Percentiles rank a stretch among this genome's conserved stretches.
Evolutionary conservation across 257 asterid genomes (phyloP).

Genomic region (Voacanga thouarsii): DNA sequence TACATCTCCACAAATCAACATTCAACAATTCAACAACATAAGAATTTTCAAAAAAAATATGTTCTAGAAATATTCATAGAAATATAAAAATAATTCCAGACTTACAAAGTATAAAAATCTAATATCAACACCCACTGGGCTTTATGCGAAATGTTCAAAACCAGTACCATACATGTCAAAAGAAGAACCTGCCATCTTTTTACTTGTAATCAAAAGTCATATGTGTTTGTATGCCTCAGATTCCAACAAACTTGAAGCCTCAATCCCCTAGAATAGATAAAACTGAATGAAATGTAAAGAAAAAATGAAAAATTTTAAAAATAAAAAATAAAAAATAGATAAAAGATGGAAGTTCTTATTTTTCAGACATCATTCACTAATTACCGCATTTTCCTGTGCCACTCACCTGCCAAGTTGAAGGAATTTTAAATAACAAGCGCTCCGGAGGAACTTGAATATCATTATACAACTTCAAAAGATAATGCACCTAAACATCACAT

Average conservation of each 20-base stretch:
- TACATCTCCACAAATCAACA: too few relatives aligned
- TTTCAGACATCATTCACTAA: conserved; percentile 1
- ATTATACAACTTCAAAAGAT: conserved; percentile 67
- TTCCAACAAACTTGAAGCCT: conserved; percentile 86
- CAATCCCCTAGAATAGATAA: conserved; percentile 68
- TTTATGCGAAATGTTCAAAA: too few relatives aligned
- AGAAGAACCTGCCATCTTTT: too few relatives aligned
- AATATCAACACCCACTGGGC: too few relatives aligned
- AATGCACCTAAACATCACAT: conserved; percentile 56
- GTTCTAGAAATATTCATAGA: too few relatives aligned
- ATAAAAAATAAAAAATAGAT: background rate
- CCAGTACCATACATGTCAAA: background rate
- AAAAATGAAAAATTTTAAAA: background rate
- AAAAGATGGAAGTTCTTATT: background rate
- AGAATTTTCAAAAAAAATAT: too few relatives aligned
- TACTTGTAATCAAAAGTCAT: conserved; percentile 96
- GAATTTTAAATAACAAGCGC: too few relatives aligned
- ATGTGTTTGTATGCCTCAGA: conserved; percentile 92
- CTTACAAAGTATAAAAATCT: too few relatives aligned
- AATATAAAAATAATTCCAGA: too few relatives aligned
- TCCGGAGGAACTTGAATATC: too few relatives aligned
- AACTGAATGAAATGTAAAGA: background rate
- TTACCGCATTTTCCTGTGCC: background rate
- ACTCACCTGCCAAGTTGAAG: too few relatives aligned
- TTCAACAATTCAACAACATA: too few relatives aligned